Conservation (phyloP, 805 yeast genomes). For the Cyberlindnera americana region DNA sequence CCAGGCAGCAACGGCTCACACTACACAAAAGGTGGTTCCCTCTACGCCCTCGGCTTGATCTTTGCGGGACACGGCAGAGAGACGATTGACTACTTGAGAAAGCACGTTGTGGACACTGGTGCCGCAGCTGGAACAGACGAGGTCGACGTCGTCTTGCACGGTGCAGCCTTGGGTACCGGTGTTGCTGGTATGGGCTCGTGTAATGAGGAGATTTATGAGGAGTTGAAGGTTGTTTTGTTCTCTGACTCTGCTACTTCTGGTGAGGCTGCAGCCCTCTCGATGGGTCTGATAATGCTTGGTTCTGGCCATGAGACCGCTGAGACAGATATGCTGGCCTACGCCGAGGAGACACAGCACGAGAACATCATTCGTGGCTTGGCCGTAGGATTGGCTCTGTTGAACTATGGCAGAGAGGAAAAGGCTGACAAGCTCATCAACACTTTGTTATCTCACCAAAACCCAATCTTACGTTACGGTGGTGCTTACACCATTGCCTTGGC, state of each 20-base stretch:
- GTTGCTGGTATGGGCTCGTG: conserved; percentile 95
- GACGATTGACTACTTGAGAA: conserved; percentile 72
- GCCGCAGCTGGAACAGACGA: conserved; percentile 61
- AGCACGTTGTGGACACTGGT: conserved; percentile 63
- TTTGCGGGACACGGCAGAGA: conserved; percentile 96
- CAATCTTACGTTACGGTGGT: conserved; percentile 92
- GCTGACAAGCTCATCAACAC: conserved; percentile 68
- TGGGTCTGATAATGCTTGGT: conserved; percentile 96
- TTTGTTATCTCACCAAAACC: conserved; percentile 69
- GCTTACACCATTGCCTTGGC: conserved; percentile 93
- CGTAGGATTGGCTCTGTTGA: conserved; percentile 80
- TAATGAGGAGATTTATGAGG: conserved; percentile 70
- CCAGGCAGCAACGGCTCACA: conserved; percentile 80
- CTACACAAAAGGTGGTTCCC: conserved; percentile 93
- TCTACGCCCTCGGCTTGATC: conserved; percentile 88
- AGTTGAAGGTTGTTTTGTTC: conserved; percentile 76
- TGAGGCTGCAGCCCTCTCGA: conserved; percentile 92
- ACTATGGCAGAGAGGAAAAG: conserved; percentile 79
- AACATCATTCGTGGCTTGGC: conserved; percentile 92
- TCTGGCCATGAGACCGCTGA: conserved; percentile 68
- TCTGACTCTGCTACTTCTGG: conserved; percentile 93
- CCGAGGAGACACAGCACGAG: conserved; percentile 94
- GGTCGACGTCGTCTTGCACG: conserved; percentile 83
- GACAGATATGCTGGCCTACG: conserved; percentile 83
- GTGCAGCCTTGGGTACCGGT: conserved; percentile 94